Evolutionary conservation across 805 yeast species (phyloP), one percentile per base, ranked within the genome.

Genomic region (Kluyveromyces lactis): DNA sequence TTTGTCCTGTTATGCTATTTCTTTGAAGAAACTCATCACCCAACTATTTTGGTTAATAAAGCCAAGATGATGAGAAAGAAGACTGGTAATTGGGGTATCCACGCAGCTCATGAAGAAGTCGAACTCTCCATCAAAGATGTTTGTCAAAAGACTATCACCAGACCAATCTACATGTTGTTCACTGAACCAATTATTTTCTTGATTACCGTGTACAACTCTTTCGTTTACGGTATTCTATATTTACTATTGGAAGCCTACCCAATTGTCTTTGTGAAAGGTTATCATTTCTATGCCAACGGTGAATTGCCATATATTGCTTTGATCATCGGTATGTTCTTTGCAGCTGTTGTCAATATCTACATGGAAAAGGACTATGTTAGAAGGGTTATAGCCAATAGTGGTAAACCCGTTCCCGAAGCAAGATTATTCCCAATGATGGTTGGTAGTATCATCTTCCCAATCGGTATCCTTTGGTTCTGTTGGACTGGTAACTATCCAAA

Each of bases 401-500:
- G 79, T 35, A 68, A 64, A 45, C 75, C 78, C 23, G 73, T 79
- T 15, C 94, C 96, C 0, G 95, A 87, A 60, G 81, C 79, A 26
- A 76, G 95, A 60, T 67, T 87, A 42, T 76, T 79, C 13, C 78
- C 89, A 26, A 75, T 86, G 81, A 73, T 85, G 62, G 60, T 72
- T 31, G 89, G 95, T 24, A 78, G 80, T 18, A 47, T 84, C 39
- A 55, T 72, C 7, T 85, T 87, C 66, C 81, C 94, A 21, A 67
- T 76, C 39, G 95, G 95, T 39, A 66, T 86, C 45, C 69, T 86
- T 52, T 83, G 95, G 95, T 69, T 87, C 58, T 75, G 84, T 42
- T 87, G 95, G 95, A 67, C 90, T 8, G 95, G 95, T 55, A 72
- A 75, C 46, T 87, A 79, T 60, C 79, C 74, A 36, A 60, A 79